These are phyloP conservation scores for Aulographum hederae DNA, from an alignment of 2,329 filamentous ascomycete genomes.

Conservation along the genomic window DNA sequence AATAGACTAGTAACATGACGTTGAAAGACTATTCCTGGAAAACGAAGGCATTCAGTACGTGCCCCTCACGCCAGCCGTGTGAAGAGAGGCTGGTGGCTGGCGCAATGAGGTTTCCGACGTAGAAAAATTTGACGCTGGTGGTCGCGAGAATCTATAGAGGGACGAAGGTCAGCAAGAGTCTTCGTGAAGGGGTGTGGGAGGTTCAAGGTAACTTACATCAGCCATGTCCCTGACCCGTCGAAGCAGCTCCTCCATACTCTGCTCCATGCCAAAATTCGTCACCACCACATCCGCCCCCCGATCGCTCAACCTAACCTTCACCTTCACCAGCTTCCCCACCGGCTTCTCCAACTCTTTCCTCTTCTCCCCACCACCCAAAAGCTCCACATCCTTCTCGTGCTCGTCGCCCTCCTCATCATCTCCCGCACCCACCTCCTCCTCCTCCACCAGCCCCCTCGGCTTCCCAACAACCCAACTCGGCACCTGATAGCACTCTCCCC, in stretches of 20 bases:
- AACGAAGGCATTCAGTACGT: conserved; percentile 63
- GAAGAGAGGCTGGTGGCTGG: conserved; percentile 45
- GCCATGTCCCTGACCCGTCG: conserved; percentile 45
- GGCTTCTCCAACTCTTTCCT: conserved; percentile 3
- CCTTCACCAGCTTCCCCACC: conserved; percentile 12
- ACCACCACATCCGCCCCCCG: conserved; percentile 19
- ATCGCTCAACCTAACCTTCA: conserved; percentile 20
- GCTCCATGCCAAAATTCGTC: conserved; percentile 13
- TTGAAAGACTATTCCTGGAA: too few species aligned
- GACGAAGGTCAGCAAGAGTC: too few species aligned
- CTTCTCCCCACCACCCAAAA: conserved; percentile 3
- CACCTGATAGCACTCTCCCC: conserved; percentile 23
- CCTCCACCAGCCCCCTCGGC: conserved; percentile 20
- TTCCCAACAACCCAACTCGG: conserved; percentile 27
- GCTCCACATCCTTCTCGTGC: conserved; percentile 7
- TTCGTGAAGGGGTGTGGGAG: too few species aligned
- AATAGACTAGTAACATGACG: too few species aligned
- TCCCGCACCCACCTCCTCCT: conserved; percentile 12
- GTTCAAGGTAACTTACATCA: conserved; percentile 34
- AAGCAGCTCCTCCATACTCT: conserved; percentile 46
- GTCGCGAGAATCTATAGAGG: too few species aligned
- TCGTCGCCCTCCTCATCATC: conserved; percentile 7
- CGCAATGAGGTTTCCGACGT: conserved; percentile 64
- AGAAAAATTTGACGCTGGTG: conserved; percentile 48
- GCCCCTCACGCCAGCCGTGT: conserved; percentile 58